A percentile compares a stretch with the other conserved stretches of the same genome.
Conservation (phyloP, 2,329 filamentous ascomycete species). For the Curvularia lunata region DNA sequence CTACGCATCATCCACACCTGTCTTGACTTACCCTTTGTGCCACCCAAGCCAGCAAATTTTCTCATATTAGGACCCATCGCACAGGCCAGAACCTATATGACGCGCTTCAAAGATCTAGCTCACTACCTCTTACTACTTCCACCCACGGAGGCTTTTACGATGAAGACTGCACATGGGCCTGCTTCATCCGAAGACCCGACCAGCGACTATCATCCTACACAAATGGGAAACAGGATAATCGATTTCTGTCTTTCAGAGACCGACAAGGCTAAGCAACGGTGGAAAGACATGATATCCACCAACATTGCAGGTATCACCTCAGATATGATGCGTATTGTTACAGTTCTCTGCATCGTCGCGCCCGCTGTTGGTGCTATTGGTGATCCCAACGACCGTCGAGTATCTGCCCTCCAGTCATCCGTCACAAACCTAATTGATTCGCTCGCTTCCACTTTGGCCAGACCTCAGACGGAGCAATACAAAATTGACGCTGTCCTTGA, state of each 20-base stretch:
- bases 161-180: constrained; percentile 1
- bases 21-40: constrained; percentile 60
- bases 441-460: constrained; percentile 46
- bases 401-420: constrained; percentile 29
- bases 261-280: constrained; percentile 54
- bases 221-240: constrained; percentile 46
- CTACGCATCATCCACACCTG: constrained; percentile 73
- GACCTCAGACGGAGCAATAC: constrained; percentile 50
- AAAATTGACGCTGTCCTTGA: constrained; percentile 54
- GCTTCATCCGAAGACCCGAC: constrained; percentile 13
- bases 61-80: constrained; percentile 51
- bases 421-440: constrained; percentile 32
- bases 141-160: constrained; percentile 14
- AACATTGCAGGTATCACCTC: constrained; percentile 55
- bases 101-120: constrained; percentile 51
- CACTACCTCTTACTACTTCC: constrained; percentile 58
- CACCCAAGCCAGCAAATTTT: constrained; percentile 33
- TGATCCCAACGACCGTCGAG: constrained; percentile 30
- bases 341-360: constrained; percentile 56
- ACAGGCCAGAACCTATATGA: constrained; percentile 53
- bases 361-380: constrained; percentile 39
- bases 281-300: constrained; percentile 52
- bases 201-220: constrained; percentile 28
- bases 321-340: constrained; percentile 59
- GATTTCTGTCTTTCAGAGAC: constrained; percentile 56